Base-by-base conservation (phyloP, 768 basidiomycete genomes). In the Boletus subcaerulescens region DNA sequence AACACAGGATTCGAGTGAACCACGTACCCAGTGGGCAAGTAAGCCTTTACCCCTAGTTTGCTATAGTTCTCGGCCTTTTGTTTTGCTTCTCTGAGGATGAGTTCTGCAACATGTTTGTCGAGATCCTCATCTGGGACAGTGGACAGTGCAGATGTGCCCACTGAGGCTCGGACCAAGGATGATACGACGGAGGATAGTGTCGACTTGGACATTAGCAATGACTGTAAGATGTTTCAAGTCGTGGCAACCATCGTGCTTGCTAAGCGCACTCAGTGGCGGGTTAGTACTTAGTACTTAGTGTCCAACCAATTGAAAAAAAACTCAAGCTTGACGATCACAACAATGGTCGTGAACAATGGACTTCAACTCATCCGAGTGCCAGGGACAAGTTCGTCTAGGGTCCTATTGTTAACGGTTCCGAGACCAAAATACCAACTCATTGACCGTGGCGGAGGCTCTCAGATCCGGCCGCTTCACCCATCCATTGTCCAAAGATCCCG, bases 51-150 rank as follows among this genome's bases (percentile, higher is more conserved):
- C 3, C 94, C 94, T 26, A 87, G 77, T 64, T 87, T 82, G 49
- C 77, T 73, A 68, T 93, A 98, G 53, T 74, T 79, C 63, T 89
- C 84, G 33, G 93, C 93, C 71, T 93, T 91, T 77, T 87, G 86
- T 75, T 91, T 93, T 2, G 97, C 96, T 71, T 98, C 97, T 60
- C 83, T 86, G 39, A 98, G 82, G 48, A 99, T 87, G 53, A 98
- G 81, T 48, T 93, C 89, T 3, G 93, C 93, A 29, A 99, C 92
- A 65, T 92, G 91, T 43, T 84, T 81, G 73, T 98, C 96, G 44
- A 98, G 82, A 63, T 97, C 92, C 18, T 87, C 87, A 65, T 96
- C 91, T 13, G 81, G 78, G 31, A 91, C 82, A 1, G 75, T 74
- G 50, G 71, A 67, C 7, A 84, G 63, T 1, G 88, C 73, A 0